These are phyloP conservation scores for Hypoxylon sp. DNA, from an alignment of 2,329 filamentous ascomycete genomes.

Conservation along the genomic window DNA sequence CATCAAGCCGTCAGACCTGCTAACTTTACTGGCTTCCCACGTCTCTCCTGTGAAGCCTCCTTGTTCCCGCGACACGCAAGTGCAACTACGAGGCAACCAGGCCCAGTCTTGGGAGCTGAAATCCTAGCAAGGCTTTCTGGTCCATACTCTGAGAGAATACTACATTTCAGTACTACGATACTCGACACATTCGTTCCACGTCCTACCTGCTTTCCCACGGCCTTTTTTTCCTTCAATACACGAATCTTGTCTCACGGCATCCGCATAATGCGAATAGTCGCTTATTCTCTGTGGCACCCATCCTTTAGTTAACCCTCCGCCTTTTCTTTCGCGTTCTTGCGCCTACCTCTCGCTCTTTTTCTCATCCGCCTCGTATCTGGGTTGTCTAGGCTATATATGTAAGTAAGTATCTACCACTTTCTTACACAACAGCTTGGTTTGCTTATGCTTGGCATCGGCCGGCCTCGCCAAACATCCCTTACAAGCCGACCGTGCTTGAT, in stretches of 20 bases:
- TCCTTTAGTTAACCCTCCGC: slow-evolving; percentile 52
- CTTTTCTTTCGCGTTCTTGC: slow-evolving; percentile 40
- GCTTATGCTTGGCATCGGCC: slow-evolving; percentile 39
- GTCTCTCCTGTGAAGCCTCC: slow-evolving; percentile 41
- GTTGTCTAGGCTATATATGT: slow-evolving; percentile 25
- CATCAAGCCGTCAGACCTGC: slow-evolving; percentile 47
- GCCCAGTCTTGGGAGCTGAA: slow-evolving; percentile 35
- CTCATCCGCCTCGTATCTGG: slow-evolving; percentile 31
- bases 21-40: slow-evolving; percentile 44
- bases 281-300: slow-evolving; percentile 53
- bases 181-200: slow-evolving; percentile 38
- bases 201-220: slow-evolving; percentile 35
- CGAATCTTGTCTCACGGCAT: slow-evolving; percentile 49
- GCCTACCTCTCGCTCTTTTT: slow-evolving; percentile 37
- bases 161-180: slow-evolving; percentile 7
- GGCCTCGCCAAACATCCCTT: slow-evolving; percentile 35
- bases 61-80: slow-evolving; percentile 44
- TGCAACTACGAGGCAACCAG: slow-evolving; percentile 40
- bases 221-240: slow-evolving; percentile 27
- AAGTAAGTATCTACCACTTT: slow-evolving; percentile 28
- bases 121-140: slow-evolving; percentile 33
- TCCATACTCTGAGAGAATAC: slow-evolving; percentile 1
- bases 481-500: slow-evolving; percentile 44
- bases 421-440: slow-evolving; percentile 22
- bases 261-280: slow-evolving; percentile 54